A percentile compares a stretch with the other conserved stretches of the same genome.
These are phyloP conservation scores for Nicotiana sylvestris DNA, from an alignment of 257 asterid genomes.

Conservation along the genomic window DNA sequence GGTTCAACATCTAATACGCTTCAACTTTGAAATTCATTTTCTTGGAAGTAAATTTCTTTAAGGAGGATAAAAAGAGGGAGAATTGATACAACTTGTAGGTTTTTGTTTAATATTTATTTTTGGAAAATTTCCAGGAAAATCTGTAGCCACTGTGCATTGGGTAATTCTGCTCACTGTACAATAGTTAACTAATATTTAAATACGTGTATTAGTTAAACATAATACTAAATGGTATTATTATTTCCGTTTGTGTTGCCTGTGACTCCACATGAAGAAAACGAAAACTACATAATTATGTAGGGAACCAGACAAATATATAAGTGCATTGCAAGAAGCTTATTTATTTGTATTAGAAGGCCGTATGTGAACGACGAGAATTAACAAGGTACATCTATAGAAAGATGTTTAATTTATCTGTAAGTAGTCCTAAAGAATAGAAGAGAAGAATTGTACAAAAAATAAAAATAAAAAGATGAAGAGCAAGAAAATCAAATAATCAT, in stretches of 20 bases:
- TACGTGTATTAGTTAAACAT: background rate
- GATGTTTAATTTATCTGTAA: background rate
- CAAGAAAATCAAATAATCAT: constrained; percentile 29
- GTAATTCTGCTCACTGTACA: too few species aligned
- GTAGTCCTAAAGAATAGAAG: background rate
- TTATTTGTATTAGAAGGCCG: background rate
- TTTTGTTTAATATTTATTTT: background rate
- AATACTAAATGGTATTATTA: background rate
- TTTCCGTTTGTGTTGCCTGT: background rate
- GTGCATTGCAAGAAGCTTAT: background rate
- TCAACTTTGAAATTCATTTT: too few species aligned
- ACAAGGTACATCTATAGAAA: background rate
- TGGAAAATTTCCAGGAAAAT: too few species aligned
- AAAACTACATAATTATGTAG: background rate
- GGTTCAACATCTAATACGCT: too few species aligned
- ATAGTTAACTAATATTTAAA: too few species aligned
- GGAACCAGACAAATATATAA: background rate
- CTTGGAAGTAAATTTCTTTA: background rate
- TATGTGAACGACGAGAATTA: background rate
- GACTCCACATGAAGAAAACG: background rate
- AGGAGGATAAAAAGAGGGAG: background rate
- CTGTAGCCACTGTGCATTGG: too few species aligned
- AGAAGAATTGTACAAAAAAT: background rate
- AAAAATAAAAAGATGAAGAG: background rate
- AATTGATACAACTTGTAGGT: background rate